Evolutionary conservation across 2,329 filamentous ascomycete species (phyloP), one percentile per base, ranked within the genome.

Genomic region (Cordyceps sp.): DNA sequence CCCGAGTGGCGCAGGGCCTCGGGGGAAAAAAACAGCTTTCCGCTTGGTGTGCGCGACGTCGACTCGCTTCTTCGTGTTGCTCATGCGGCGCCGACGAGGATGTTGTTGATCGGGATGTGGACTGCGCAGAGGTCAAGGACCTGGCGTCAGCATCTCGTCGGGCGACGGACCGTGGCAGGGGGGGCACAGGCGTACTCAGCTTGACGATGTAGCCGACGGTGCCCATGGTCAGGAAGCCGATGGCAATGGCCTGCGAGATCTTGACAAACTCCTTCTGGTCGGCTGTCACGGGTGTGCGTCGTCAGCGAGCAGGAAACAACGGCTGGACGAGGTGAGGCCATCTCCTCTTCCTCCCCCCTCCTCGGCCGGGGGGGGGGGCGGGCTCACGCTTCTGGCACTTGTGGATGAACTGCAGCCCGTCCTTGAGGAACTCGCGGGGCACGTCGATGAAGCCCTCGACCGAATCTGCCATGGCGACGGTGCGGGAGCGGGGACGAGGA

Each of bases 211-310:
- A 79, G 39, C 74, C 74, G 36, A 78, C 74, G 30, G 71, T 69
- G 39, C 73, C 73, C 73, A 78, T 78, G 54, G 78, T 66, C 39
- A 79, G 53, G 57, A 79, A 79, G 37, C 75, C 75, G 39, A 77
- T 66, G 36, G 73, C 75, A 39, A 79, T 74, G 38, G 74, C 74
- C 57, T 65, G 61, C 49, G 55, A 60, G 35, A 62, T 52, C 41
- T 55, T 54, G 33, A 59, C 45, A 39, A 61, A 62, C 44, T 62
- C 58, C 39, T 55, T 52, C 40, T 53, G 48, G 33, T 62, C 58
- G 34, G 57, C 57, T 58, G 32, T 24, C 25, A 10, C 8, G 1
- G 22, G 27, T 36, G 38, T 15, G 17, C 25, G 36, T 33, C 33
- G 28, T 33, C 14, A 18, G 23, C 14, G n/a, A n/a, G n/a, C n/a